Base-by-base conservation (phyloP, 225 moss, liverwort and hornwort species). In the Bryum argenteum region DNA sequence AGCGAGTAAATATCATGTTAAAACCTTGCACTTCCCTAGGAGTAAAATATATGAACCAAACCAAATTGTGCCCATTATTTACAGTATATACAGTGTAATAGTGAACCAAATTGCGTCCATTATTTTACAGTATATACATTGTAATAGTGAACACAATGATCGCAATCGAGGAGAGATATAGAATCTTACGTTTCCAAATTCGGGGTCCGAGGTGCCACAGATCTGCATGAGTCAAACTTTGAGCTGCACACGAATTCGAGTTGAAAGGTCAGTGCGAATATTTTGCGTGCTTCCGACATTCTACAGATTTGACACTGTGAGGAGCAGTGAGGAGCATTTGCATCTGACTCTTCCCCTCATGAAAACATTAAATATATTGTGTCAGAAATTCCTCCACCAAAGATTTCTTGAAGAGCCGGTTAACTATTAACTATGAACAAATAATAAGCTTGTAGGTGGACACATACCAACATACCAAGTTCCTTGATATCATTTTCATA, bases 181-280 rank as follows among this genome's bases (percentile, higher is more conserved):
- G 8, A 11, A 1, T 18, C 91, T 80, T 74, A 93, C 96, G 54
- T 82, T 91, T 44, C 79, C 89, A 70, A 99, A 99, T 66, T 99
- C 98, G 5, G 88, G 54, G 66, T 94, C 91, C 5, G 89, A 88
- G 61, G 87, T 84, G 19, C 88, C 91, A 54, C 94, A 92, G 2
- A 87, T 80, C 69, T 91, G 90, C 81, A 99, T 80, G 54, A 99
- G 76, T 24, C 91, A 87, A 11, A 76, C 15, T 63, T 91, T 93
- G 57, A 99, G 52, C 94, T 96, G 91, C 11, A 79, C 62, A 13
- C 0, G 5, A 61, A 52, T 38, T 33, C 24, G 26, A 26, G 26
- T 7, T n/a, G 61, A 5, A 8, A 12, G 55, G 3, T 79, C 8
- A 76, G 70, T 18, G 12, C 7, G 43, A 43, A 13, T 21, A 16